A percentile compares a stretch with the other conserved stretches of the same genome.
These are phyloP conservation scores for Wickerhamiella siamensis DNA, from an alignment of 805 yeast species.

Conservation along the genomic window DNA sequence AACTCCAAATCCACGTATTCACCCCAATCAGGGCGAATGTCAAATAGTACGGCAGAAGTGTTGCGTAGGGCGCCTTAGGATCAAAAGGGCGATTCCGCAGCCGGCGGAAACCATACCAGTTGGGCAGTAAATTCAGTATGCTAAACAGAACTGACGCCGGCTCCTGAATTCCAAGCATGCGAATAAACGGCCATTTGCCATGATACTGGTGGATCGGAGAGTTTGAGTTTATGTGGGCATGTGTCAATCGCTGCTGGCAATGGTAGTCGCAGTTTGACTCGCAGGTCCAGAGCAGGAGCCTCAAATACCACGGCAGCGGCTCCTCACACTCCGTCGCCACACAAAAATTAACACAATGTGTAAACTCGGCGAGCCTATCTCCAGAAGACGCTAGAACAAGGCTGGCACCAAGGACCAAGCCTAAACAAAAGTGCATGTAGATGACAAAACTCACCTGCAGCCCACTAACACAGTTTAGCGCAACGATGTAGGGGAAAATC, in stretches of 20 bases:
- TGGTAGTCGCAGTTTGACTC: conserved; percentile 76
- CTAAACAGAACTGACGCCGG: conserved; percentile 68
- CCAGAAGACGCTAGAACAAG: conserved; percentile 32
- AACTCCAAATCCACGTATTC: conserved; percentile 78
- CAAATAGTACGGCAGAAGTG: conserved; percentile 26
- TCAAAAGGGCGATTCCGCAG: conserved; percentile 18
- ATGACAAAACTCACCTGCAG: too few species aligned
- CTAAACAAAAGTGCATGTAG: background rate
- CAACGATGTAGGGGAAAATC: too few species aligned
- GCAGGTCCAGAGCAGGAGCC: conserved; percentile 58
- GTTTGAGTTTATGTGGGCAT: conserved; percentile 31
- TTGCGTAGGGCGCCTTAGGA: background rate
- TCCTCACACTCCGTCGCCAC: conserved; percentile 28
- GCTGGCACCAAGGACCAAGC: background rate
- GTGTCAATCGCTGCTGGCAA: conserved; percentile 70
- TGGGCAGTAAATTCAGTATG: conserved; percentile 53
- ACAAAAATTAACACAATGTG: conserved; percentile 30
- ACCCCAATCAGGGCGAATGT: conserved; percentile 49
- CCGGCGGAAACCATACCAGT: conserved; percentile 34
- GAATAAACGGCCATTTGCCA: conserved; percentile 91
- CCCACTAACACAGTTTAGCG: too few species aligned
- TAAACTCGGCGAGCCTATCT: conserved; percentile 36
- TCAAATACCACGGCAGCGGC: conserved; percentile 26
- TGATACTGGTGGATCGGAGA: conserved; percentile 69
- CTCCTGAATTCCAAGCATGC: conserved; percentile 76